Evolutionary conservation across 2,329 filamentous ascomycete species (phyloP), one percentile per base, ranked within the genome.

Genomic region (Talaromyces sp.): DNA sequence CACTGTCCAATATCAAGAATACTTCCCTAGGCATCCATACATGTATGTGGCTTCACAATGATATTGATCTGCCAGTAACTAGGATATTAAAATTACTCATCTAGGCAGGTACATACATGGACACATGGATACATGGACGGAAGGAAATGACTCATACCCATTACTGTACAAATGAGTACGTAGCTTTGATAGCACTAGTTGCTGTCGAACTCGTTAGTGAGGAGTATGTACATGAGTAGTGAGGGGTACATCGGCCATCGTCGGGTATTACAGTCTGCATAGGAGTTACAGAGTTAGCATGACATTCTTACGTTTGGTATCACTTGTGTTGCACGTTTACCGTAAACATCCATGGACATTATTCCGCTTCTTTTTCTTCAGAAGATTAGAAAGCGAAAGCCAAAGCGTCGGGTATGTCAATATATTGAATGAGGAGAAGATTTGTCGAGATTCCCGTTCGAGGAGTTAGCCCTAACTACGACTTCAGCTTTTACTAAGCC

Each of bases 161-260:
- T 36, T 56, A 56, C 53, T 22, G 51, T 31, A n/a, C 27, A 53
- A 11, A 31, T 7, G 11, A 13, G 10, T n/a, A n/a, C n/a, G n/a
- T 19, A 34, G 17, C 17, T 34, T 56, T 36, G 53, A 56, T 36
- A 25, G 53, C 51, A 54, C 19, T 56, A 56, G 31, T 56, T 54
- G 27, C 49, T 34, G 6, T n/a, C 10, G 8, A 31, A 31, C 11
- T 34, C 29, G 29, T 34, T 54, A 54, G 51, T 54, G 25, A 51
- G 47, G 47, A 51, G 47, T 51, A 51, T 36, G 51, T 54, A 54
- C 51, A 54, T 54, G 7, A 7, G 25, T 51, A 43, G 58, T 61
- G 58, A 61, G 58, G 58, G 58, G 58, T 61, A 61, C 31, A 49
- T 49, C 58, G 58, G 58, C 43, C 58, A 49, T 61, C 58, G 27